Evolutionary conservation across 768 basidiomycete genomes (phyloP), one percentile per base, ranked within the genome.

Genomic region (Kockovaella imperatae): DNA sequence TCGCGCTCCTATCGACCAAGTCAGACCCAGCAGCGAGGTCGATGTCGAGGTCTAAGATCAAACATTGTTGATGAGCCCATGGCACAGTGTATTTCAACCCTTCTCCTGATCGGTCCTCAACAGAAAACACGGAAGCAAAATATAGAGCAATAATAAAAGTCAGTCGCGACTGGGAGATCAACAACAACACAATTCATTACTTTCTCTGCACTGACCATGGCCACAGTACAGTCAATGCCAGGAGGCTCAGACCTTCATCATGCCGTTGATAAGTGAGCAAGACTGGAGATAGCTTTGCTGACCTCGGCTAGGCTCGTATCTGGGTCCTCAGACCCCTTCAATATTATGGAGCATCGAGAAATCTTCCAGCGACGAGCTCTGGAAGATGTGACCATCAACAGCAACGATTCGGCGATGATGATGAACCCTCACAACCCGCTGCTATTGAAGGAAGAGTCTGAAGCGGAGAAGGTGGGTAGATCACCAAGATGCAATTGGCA

Each of bases 361-460:
- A 26, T 39, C 31, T 67, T 67, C 47, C 57, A 57, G 13, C 60
- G 64, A 32, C 35, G 54, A 35, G 62, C 60, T 5, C 31, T 67
- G 36, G 21, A 45, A 20, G 57, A 63, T 52, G 55, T 62, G 13
- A 62, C 59, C 8, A 35, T 35, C 25, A 61, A 51, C 44, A 54
- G 53, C 24, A 56, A 56, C 32, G 63, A 62, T 41, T 51, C 53
- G 34, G 56, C 56, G 7, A 49, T 57, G 58, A 54, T 52, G 47
- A 23, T 56, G 30, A 60, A 68, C 47, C 60, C 57, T 1, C 52
- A 41, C 14, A 68, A 68, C 50, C 66, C 66, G 5, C n/a, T 56
- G 10, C 18, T 56, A 28, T 51, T 67, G 15, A 51, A 49, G n/a
- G 55, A 57, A 10, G 65, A 64, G 49, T 57, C 62, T 56, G 60